These are phyloP conservation scores for Gryganskiella cystojenkinii DNA, from an alignment of 192 early-diverging fungal species.

Conservation along the genomic window DNA sequence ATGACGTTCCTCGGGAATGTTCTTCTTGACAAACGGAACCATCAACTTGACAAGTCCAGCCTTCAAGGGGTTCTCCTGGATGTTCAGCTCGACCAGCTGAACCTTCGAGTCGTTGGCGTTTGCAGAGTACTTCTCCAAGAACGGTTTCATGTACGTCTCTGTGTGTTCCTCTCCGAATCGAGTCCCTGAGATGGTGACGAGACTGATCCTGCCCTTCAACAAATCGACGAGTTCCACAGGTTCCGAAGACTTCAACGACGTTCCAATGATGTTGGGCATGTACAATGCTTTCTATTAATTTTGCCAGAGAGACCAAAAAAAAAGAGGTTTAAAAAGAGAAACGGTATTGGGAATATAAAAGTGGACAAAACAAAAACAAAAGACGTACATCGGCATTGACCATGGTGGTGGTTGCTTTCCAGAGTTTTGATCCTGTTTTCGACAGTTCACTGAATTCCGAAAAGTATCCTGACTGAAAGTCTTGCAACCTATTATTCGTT, in stretches of 20 bases:
- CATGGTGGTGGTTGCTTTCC: conserved; percentile 54
- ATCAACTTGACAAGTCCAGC: conserved; percentile 58
- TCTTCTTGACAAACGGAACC: conserved; percentile 59
- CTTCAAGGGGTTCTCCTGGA: conserved; percentile 65
- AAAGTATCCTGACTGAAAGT: conserved; percentile 39
- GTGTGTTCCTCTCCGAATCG: conserved; percentile 64
- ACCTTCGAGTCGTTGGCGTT: conserved; percentile 22
- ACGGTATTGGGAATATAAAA: background rate
- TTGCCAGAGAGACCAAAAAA: background rate
- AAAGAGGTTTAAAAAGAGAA: background rate
- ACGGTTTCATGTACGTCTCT: conserved; percentile 57
- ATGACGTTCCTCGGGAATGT: conserved; percentile 52
- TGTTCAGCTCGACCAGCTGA: conserved; percentile 65
- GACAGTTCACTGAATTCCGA: conserved; percentile 51
- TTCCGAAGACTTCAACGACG: conserved; percentile 52
- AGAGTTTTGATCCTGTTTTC: conserved; percentile 61
- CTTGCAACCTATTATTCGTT: conserved; percentile 17
- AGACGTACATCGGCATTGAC: conserved; percentile 55
- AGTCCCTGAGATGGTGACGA: conserved; percentile 62
- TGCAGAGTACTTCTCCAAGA: conserved; percentile 51
- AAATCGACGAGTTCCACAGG: conserved; percentile 54
- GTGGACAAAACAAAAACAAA: background rate
- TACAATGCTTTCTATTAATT: conserved; percentile 57
- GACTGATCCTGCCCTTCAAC: conserved; percentile 53
- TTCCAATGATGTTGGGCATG: conserved; percentile 64